A percentile compares a stretch with the other conserved stretches of the same genome.
Evolutionary conservation across 202 grass and related monocot species (phyloP).

Genomic region (Elaeis oleifera): DNA sequence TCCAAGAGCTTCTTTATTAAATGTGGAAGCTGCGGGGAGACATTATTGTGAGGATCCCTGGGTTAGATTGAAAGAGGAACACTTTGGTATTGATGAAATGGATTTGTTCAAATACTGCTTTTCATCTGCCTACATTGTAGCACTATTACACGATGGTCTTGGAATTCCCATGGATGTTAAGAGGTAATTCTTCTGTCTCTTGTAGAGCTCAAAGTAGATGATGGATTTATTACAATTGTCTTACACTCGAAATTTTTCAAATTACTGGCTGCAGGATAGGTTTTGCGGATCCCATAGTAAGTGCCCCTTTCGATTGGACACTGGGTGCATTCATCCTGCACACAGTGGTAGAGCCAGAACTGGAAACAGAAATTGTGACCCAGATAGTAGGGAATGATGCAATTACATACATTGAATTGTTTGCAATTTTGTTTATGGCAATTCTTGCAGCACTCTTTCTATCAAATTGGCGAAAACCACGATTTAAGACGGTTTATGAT

Average conservation of each 20-base stretch:
- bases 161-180: slow-evolving; percentile 12
- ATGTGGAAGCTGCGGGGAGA: slow-evolving; percentile 8
- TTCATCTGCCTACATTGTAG: slow-evolving; percentile 10
- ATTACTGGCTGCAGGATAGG: background rate
- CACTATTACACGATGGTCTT: slow-evolving; percentile 10
- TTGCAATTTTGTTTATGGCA: background rate
- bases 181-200: background rate
- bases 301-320: slow-evolving; percentile 4
- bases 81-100: slow-evolving; percentile 3
- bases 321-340: slow-evolving; percentile 8
- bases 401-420: slow-evolving; percentile 1
- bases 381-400: too few relatives aligned
- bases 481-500: slow-evolving; percentile 10
- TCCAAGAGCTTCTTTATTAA: slow-evolving; percentile 6
- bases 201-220: too few relatives aligned
- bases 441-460: slow-evolving; percentile 2
- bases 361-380: too few relatives aligned
- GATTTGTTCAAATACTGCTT: slow-evolving; percentile 10
- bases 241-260: too few relatives aligned
- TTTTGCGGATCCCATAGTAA: background rate
- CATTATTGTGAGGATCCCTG: slow-evolving; percentile 10
- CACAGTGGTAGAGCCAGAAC: background rate
- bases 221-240: too few relatives aligned
- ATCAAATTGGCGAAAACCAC: slow-evolving; percentile 13
- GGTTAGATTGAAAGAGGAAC: slow-evolving; percentile 6